phyloP scores from a whole-genome alignment of 2,329 filamentous ascomycete species.

The Ceratocystis colombiana region DNA sequence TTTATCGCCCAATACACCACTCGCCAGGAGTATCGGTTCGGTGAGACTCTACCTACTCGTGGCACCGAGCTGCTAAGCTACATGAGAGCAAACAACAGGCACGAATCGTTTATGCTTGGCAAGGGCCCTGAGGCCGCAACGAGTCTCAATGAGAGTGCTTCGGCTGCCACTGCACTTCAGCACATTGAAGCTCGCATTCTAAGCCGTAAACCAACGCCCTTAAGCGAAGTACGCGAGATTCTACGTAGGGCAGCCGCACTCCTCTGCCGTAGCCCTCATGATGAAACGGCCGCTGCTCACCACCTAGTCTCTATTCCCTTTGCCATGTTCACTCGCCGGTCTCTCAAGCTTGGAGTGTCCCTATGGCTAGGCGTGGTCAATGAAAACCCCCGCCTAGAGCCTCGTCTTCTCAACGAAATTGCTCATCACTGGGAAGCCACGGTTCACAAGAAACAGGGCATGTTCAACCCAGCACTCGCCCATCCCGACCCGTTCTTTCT shows the following conservation, averaged over 20 bases:
- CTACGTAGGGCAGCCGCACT: conserved; percentile 76
- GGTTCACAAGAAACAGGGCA: conserved; percentile 63
- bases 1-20: conserved; percentile 96
- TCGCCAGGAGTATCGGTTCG: conserved; percentile 86
- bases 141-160: conserved; percentile 40
- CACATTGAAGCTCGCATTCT: conserved; percentile 63
- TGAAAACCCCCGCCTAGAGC: conserved; percentile 81
- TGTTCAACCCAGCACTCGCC: conserved; percentile 65
- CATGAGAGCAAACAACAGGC: conserved; percentile 43
- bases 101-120: conserved; percentile 43
- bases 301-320: conserved; percentile 91
- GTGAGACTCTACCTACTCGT: conserved; percentile 62
- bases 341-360: conserved; percentile 89
- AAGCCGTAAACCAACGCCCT: conserved; percentile 57
- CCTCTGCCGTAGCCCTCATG: conserved; percentile 65
- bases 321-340: conserved; percentile 83
- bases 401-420: conserved; percentile 76
- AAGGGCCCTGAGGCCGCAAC: conserved; percentile 33
- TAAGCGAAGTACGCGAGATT: conserved; percentile 68
- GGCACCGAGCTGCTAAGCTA: conserved; percentile 53
- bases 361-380: conserved; percentile 96
- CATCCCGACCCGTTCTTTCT: conserved; percentile 82
- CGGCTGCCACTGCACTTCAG: conserved; percentile 55
- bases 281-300: conserved; percentile 70
- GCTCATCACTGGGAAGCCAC: conserved; percentile 84